phyloP scores from a whole-genome alignment of 2,329 filamentous ascomycete genomes.

The Pleoardoris graminearum region DNA sequence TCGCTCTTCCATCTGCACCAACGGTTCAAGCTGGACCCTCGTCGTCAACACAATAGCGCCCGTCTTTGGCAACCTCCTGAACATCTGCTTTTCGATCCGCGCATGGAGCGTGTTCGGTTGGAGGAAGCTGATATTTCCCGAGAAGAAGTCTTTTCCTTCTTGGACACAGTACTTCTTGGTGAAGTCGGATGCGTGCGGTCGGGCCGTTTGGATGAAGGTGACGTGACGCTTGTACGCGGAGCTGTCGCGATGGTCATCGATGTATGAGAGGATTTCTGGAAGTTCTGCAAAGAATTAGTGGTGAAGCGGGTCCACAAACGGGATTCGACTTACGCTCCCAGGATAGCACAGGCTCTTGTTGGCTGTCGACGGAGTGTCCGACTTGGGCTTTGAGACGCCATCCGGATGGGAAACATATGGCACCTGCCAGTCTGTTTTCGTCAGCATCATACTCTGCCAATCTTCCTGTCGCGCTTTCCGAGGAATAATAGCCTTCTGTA shows the following conservation, averaged over 20 bases:
- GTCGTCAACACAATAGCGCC: constrained; percentile 56
- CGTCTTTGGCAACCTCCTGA: constrained; percentile 50
- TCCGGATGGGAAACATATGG: constrained; percentile 58
- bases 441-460: background rate
- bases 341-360: constrained; percentile 53
- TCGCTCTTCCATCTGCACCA: constrained; percentile 16
- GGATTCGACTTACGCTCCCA: constrained; percentile 54
- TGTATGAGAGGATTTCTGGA: constrained; percentile 45
- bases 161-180: constrained; percentile 52
- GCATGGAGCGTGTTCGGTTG: constrained; percentile 49
- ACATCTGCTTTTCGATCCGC: constrained; percentile 56
- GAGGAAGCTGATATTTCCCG: constrained; percentile 29
- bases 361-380: constrained; percentile 52
- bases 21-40: constrained; percentile 49
- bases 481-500: too few species aligned
- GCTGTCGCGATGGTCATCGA: constrained; percentile 48
- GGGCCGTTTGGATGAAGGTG: constrained; percentile 54
- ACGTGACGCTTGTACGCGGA: constrained; percentile 55
- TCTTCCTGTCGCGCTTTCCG: too few species aligned
- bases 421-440: constrained; percentile 51
- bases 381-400: constrained; percentile 56
- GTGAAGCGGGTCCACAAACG: constrained; percentile 40
- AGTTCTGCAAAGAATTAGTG: constrained; percentile 14
- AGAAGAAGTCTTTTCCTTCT: constrained; percentile 43
- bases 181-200: constrained; percentile 41